Evolutionary conservation across 2,329 filamentous ascomycete species (phyloP).

Genomic region (Sclerotinia borealis): DNA sequence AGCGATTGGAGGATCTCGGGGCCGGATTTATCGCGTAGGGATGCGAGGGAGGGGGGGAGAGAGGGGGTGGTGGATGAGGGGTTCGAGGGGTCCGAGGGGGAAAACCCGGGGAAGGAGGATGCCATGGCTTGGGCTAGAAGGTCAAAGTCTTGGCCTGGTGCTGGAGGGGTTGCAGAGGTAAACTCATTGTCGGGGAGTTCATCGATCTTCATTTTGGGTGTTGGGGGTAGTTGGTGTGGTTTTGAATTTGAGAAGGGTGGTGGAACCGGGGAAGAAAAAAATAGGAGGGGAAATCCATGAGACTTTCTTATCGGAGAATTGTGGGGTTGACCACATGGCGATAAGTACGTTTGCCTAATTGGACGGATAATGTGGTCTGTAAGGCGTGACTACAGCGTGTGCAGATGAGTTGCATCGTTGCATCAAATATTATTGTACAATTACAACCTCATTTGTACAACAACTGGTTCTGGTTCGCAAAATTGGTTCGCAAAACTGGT

Average conservation of each 20-base stretch:
- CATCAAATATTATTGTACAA: no score
- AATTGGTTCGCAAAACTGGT: conserved; percentile 7
- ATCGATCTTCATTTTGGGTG: conserved; percentile 28
- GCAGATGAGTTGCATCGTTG: not conserved
- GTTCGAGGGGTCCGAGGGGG: conserved; percentile 20
- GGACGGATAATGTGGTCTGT: not conserved
- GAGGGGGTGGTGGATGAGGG: conserved; percentile 25
- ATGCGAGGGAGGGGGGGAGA: conserved; percentile 53
- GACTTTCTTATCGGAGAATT: conserved; percentile 6
- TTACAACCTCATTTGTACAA: not conserved
- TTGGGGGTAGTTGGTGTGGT: not conserved
- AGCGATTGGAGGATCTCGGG: conserved; percentile 59
- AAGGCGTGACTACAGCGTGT: not conserved
- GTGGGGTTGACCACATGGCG: conserved; percentile 4
- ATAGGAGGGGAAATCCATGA: conserved; percentile 10
- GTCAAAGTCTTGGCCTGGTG: conserved; percentile 16
- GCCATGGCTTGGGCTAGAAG: conserved; percentile 29
- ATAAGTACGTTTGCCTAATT: conserved; percentile 6
- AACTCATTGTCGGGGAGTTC: conserved; percentile 23
- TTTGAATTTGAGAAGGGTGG: not conserved
- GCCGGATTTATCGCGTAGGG: conserved; percentile 47
- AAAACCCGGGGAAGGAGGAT: conserved; percentile 11
- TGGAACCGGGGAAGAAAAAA: conserved; percentile 10
- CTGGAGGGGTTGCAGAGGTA: conserved; percentile 7
- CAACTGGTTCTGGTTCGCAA: conserved; percentile 6